Evolutionary conservation across 768 basidiomycete species (phyloP), one percentile per base, ranked within the genome.

Genomic region (Mrakia frigida): DNA sequence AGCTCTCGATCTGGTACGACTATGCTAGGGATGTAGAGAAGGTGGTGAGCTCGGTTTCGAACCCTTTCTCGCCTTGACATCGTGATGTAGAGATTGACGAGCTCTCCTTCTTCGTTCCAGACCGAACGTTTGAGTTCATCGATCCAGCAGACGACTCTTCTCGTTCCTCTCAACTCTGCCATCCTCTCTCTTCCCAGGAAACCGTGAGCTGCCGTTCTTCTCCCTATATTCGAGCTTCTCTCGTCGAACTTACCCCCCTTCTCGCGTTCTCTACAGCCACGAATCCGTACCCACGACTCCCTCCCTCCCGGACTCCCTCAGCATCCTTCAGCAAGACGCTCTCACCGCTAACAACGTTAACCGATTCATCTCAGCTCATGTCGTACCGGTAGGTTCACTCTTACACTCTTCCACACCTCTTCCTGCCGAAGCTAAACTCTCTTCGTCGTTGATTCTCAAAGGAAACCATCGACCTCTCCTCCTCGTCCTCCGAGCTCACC

Each of bases 91-190:
- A 28, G 61, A 50, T 31, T 25, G 11, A 28, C 35, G 31, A 18
- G 6, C 28, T 60, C 28, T 68, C 28, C 28, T 68, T n/a, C 16
- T 52, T 56, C 33, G 11, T 56, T 67, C 6, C 41, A 75, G 74
- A 70, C 53, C 52, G 56, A 70, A 2, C 68, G 74, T 5, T 39
- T 75, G 6, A 21, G 23, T 14, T 37, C 28, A 16, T 28, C 52
- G 1, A 23, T 43, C 28, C 18, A 35, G 31, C n/a, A 46, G 37
- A 52, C 68, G 6, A 75, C 74, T 33, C 56, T 75, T 21, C 53
- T 75, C 25, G 74, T 75, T 11, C 74, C 74, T 14, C 28, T 70
- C 53, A 70, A 75, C 59, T 70, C 74, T 13, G 74, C 74, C 3
- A 59, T 75, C 74, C 23, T 70, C 4, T 53, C 74, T 21, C 69